These are phyloP conservation scores for Nigrospora sphaerica DNA, from an alignment of 2,329 filamentous ascomycete genomes.

Conservation along the genomic window DNA sequence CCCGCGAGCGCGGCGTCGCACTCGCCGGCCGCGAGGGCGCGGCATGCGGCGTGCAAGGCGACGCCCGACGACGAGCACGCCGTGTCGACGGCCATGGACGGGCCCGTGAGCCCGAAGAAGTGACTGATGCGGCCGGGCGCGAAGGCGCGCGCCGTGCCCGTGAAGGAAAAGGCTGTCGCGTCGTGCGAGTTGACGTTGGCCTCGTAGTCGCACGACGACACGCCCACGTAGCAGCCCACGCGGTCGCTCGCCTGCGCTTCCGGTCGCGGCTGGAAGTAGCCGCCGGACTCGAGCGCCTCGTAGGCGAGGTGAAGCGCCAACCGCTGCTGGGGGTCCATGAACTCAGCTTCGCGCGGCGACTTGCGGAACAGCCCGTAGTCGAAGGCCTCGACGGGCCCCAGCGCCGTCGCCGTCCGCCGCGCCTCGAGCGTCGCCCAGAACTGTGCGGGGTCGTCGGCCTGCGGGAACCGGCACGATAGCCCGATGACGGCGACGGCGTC, in stretches of 20 bases:
- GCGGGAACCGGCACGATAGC: constrained; percentile 25
- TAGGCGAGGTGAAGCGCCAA: constrained; percentile 26
- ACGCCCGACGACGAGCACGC: constrained; percentile 31
- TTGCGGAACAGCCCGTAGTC: constrained; percentile 18
- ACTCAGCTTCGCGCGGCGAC: constrained; percentile 16
- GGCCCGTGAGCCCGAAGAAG: constrained; percentile 34
- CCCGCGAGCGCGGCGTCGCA: constrained; percentile 1
- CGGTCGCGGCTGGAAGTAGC: constrained; percentile 13
- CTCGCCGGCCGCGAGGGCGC: constrained; percentile 5
- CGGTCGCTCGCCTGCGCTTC: constrained; percentile 17
- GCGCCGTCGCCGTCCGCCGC: constrained; percentile 12
- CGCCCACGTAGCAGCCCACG: constrained; percentile 13
- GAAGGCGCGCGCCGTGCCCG: constrained; percentile 15
- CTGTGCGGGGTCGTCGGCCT: constrained; percentile 10
- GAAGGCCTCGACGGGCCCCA: constrained; percentile 12
- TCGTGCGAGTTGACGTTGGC: constrained; percentile 8
- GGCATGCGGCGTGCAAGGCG: constrained; percentile 20
- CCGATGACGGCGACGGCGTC: constrained; percentile 30
- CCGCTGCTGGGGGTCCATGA: constrained; percentile 26
- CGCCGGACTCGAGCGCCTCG: constrained; percentile 20
- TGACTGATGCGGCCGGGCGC: constrained; percentile 27
- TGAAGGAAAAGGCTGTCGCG: constrained; percentile 7
- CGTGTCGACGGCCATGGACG: constrained; percentile 30
- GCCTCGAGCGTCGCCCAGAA: constrained; percentile 12
- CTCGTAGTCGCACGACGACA: constrained; percentile 10